These are phyloP conservation scores for Chrysopogon serrulatus DNA, from an alignment of 176 grass and related monocot species.

Conservation along the genomic window DNA sequence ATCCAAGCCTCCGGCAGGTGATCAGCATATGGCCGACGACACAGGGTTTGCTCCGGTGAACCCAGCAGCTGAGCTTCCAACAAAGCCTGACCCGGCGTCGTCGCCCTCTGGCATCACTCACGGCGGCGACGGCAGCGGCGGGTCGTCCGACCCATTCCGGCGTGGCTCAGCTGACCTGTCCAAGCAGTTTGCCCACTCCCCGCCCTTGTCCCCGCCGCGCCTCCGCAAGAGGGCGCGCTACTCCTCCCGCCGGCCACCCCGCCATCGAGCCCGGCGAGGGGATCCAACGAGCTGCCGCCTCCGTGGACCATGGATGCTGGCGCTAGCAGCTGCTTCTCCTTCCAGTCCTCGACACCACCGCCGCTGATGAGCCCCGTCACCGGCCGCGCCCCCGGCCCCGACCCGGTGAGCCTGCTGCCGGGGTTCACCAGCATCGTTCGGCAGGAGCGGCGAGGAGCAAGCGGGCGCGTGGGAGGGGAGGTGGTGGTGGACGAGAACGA, in stretches of 20 bases:
- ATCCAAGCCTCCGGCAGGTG: slow-evolving; percentile 29
- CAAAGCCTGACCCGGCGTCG: slow-evolving; percentile 14
- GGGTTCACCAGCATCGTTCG: slow-evolving; percentile 43
- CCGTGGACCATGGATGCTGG: neutral
- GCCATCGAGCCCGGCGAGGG: neutral
- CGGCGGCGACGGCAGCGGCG: slow-evolving; percentile 24
- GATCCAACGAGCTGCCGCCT: neutral
- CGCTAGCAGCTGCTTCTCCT: neutral
- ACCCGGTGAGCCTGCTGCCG: slow-evolving; percentile 55
- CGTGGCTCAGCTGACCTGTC: slow-evolving; percentile 58
- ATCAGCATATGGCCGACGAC: slow-evolving; percentile 3
- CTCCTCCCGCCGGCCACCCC: neutral
- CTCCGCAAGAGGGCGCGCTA: neutral
- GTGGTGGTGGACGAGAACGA: too few relatives aligned
- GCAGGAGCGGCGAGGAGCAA: too few relatives aligned
- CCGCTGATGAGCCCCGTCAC: slow-evolving; percentile 33
- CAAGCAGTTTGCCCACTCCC: too few relatives aligned
- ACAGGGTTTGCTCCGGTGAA: slow-evolving; percentile 30
- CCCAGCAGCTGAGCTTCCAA: neutral
- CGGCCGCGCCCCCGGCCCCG: slow-evolving; percentile 3
- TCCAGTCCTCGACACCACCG: slow-evolving; percentile 26
- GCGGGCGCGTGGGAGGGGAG: too few relatives aligned
- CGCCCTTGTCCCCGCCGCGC: neutral
- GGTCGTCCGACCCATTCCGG: neutral
- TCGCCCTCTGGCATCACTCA: slow-evolving; percentile 52